These are phyloP conservation scores for Phylloboletellus chloephorus DNA, from an alignment of 1,284 basidiomycete genomes.

Conservation along the genomic window DNA sequence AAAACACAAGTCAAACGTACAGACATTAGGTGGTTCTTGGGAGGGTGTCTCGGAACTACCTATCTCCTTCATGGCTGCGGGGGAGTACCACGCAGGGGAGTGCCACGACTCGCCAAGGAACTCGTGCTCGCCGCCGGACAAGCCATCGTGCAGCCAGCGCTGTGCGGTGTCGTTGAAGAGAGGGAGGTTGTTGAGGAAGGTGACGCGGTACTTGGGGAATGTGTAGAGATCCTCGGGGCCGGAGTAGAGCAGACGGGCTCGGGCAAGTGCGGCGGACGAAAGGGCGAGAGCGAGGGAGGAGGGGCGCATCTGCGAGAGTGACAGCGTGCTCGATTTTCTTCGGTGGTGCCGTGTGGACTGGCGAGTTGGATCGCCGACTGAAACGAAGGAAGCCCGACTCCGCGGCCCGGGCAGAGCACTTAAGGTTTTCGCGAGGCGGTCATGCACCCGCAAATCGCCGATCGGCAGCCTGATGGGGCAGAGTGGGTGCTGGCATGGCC, in stretches of 20 bases:
- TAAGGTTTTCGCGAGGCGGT: conserved; percentile 18
- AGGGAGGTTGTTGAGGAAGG: conserved; percentile 79
- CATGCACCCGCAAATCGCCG: conserved; percentile 31
- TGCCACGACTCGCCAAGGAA: conserved; percentile 66
- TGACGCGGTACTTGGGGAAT: conserved; percentile 79
- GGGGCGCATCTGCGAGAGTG: conserved; percentile 18
- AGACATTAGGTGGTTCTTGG: conserved; percentile 23
- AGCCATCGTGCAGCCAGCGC: conserved; percentile 62
- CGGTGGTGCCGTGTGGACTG: conserved; percentile 19
- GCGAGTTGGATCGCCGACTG: conserved; percentile 33
- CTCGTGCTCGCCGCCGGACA: conserved; percentile 67
- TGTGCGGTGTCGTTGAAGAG: conserved; percentile 69
- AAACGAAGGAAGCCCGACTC: conserved; percentile 21
- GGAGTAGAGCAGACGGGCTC: conserved; percentile 54
- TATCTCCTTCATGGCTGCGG: conserved; percentile 48
- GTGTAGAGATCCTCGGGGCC: conserved; percentile 77
- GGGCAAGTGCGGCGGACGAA: conserved; percentile 20
- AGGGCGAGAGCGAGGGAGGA: conserved; percentile 17
- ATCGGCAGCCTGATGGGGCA: conserved; percentile 15
- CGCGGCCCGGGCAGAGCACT: conserved; percentile 21
- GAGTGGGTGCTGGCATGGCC: conserved; percentile 5
- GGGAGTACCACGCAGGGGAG: conserved; percentile 35
- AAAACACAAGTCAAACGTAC: conserved; percentile 25
- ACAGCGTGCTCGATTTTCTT: too few species aligned
- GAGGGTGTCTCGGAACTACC: conserved; percentile 40